phyloP scores from a whole-genome alignment of 805 yeast species.

The Kuraishia hungarica region DNA sequence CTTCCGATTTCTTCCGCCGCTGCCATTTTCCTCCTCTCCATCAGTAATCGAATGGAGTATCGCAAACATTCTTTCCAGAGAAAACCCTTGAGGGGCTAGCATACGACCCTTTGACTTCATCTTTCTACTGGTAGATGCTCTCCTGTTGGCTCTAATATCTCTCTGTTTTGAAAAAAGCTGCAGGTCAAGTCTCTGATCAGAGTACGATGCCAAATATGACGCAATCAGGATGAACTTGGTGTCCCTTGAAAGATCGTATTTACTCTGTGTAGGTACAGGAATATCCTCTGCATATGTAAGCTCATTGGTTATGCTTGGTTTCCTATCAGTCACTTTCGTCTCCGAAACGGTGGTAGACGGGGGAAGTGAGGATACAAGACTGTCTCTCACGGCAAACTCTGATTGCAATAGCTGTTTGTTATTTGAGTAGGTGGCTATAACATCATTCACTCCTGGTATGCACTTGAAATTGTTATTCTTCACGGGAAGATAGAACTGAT shows the following conservation, averaged over 20 bases:
- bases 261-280: conserved; percentile 1
- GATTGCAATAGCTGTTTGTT: neutral
- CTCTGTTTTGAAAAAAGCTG: conserved; percentile 59
- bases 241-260: conserved; percentile 41
- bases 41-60: conserved; percentile 65
- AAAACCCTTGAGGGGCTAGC: conserved; percentile 66
- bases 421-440: conserved; percentile 16
- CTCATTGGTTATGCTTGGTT: conserved; percentile 11
- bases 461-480: conserved; percentile 1
- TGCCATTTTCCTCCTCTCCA: conserved; percentile 24
- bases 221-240: conserved; percentile 73
- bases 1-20: conserved; percentile 9
- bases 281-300: conserved; percentile 10
- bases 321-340: conserved; percentile 15
- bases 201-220: conserved; percentile 75
- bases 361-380: neutral
- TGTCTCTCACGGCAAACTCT: conserved; percentile 1
- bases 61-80: conserved; percentile 72
- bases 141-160: conserved; percentile 33
- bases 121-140: conserved; percentile 17
- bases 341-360: neutral
- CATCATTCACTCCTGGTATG: conserved; percentile 18
- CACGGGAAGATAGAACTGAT: conserved; percentile 18
- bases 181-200: conserved; percentile 61
- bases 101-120: conserved; percentile 33